Base-by-base conservation (phyloP, 108 stramenopile species). In the Cyclostephanos invisitatus region DNA sequence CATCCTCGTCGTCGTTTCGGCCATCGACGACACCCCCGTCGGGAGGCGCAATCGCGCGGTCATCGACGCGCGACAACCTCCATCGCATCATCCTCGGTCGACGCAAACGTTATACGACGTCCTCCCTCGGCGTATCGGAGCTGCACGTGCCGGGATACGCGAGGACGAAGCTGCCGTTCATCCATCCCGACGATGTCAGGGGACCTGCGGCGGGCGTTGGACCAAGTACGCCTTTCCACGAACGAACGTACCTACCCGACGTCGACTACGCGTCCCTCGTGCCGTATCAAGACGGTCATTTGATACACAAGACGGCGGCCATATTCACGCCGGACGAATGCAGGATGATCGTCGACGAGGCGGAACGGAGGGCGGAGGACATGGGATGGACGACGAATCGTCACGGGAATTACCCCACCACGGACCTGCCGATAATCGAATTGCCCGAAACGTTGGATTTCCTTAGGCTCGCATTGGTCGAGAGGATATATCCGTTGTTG, bases 341-440 rank as follows among this genome's bases (percentile, higher is more conserved):
- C 38, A 54, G 82, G 28, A 20, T 8, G 12, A 87, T 88, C 15
- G 44, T 88, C 10, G 46, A 75, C 8, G 87, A 85, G 63, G 84
- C 84, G 5, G 84, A 88, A 51, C 1, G 12, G 8, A 63, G 64
- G 14, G 84, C 84, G 0, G 40, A 38, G n/a, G 37, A 62, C 37
- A 85, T 77, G 65, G 86, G 73, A 10, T 92, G 91, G 91, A 92
- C 89, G 25, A 89, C 86, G 14, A 79, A 62, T 15, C 83, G 89
- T 20, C 89, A 90, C 64, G 86, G 87, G 29, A 83, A 77, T 73
- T 86, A 78, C 35, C 85, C 88, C 6, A 89, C 88, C 29, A 89
- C 88, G 6, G 85, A 88, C 64, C 35, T 88, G 36, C 83, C 85
- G 7, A 15, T 88, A 10, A 69, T 67, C n/a, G 85, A 89, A 58